Percentiles rank a stretch among this genome's conserved stretches.
Evolutionary conservation across 1,284 basidiomycete species (phyloP).

Genomic region (Ustilago sp.): DNA sequence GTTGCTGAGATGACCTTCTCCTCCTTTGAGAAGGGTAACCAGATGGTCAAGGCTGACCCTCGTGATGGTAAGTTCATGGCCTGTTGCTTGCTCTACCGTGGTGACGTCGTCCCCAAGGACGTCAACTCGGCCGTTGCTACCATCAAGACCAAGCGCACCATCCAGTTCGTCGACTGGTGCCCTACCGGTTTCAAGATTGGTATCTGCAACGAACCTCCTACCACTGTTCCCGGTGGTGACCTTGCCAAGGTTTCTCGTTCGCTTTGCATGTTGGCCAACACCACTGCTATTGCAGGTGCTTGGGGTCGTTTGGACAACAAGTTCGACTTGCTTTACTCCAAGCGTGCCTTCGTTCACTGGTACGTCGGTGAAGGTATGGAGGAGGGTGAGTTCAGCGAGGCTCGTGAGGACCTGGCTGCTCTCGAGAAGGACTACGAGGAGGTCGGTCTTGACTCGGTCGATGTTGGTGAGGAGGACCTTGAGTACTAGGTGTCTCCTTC

Average conservation of each 20-base stretch:
- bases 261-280: slow-evolving; percentile 96
- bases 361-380: slow-evolving; percentile 99
- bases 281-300: slow-evolving; percentile 91
- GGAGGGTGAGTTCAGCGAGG: slow-evolving; percentile 98
- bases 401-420: slow-evolving; percentile 94
- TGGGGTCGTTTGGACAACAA: slow-evolving; percentile 98
- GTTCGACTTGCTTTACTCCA: slow-evolving; percentile 86
- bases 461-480: slow-evolving; percentile 78
- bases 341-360: slow-evolving; percentile 69
- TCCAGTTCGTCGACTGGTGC: slow-evolving; percentile 97
- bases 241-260: slow-evolving; percentile 93
- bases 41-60: slow-evolving; percentile 79
- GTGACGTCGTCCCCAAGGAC: slow-evolving; percentile 98
- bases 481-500: slow-evolving; percentile 58
- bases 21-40: slow-evolving; percentile 96
- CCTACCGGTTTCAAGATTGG: slow-evolving; percentile 96
- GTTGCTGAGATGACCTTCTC: slow-evolving; percentile 98
- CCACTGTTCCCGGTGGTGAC: slow-evolving; percentile 86
- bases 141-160: slow-evolving; percentile 84
- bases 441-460: slow-evolving; percentile 89
- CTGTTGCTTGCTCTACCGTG: slow-evolving; percentile 76
- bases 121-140: slow-evolving; percentile 90
- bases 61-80: slow-evolving; percentile 84
- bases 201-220: slow-evolving; percentile 95
- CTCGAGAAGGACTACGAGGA: slow-evolving; percentile 80